A percentile compares a stretch with the other conserved stretches of the same genome.
These are phyloP conservation scores for Dentipellis fragilis DNA, from an alignment of 768 basidiomycete species.

Conservation along the genomic window DNA sequence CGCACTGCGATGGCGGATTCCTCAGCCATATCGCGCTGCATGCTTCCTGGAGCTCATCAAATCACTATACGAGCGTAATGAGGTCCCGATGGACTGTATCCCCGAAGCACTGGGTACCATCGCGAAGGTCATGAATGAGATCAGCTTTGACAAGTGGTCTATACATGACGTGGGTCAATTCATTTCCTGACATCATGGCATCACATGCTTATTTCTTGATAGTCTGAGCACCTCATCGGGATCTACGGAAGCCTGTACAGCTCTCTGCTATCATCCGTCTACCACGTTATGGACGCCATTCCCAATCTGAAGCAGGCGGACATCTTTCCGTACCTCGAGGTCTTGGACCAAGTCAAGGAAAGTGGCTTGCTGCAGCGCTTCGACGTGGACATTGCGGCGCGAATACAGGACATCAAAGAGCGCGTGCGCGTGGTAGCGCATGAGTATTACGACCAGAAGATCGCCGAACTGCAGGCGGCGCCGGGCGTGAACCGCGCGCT, in stretches of 20 bases:
- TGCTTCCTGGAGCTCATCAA: conserved; percentile 83
- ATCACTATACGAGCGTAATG: conserved; percentile 77
- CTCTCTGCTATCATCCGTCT: conserved; percentile 75
- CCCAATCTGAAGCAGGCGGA: conserved; percentile 67
- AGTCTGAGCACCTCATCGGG: conserved; percentile 62
- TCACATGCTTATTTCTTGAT: conserved; percentile 1
- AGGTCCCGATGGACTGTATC: conserved; percentile 91
- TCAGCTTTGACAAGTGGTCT: conserved; percentile 69
- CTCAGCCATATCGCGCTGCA: conserved; percentile 63
- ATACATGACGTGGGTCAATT: conserved; percentile 60
- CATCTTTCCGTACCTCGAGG: conserved; percentile 48
- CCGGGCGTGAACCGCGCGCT: conserved; percentile 77
- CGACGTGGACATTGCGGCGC: conserved; percentile 60
- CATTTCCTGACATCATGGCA: conserved; percentile 2
- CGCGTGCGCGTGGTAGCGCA: conserved; percentile 49
- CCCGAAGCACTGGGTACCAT: conserved; percentile 79
- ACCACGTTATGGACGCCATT: conserved; percentile 72
- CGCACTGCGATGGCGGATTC: conserved; percentile 83
- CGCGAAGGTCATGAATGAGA: conserved; percentile 59
- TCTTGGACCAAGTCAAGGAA: conserved; percentile 64
- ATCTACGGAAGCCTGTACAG: conserved; percentile 74
- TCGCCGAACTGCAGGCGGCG: conserved; percentile 50
- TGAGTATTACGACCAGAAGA: conserved; percentile 53
- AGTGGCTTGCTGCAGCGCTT: conserved; percentile 65
- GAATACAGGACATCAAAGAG: conserved; percentile 58